Evolutionary conservation across 352 stramenopile species (phyloP).

Genomic region (Phytophthora kernoviae): DNA sequence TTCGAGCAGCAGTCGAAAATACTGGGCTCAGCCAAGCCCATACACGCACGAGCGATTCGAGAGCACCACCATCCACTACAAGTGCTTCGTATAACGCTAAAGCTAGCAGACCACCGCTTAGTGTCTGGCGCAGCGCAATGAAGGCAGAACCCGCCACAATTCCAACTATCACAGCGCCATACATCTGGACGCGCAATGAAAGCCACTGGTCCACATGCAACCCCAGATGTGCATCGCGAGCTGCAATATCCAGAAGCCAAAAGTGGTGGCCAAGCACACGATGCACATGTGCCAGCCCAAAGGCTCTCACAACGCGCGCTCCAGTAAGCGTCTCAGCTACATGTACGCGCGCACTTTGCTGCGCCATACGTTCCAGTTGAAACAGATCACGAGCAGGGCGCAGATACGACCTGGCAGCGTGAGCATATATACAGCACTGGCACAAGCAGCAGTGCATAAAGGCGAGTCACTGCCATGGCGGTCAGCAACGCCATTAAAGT

Average conservation of each 20-base stretch:
- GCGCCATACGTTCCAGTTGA: conserved; percentile 59
- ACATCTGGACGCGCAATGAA: conserved; percentile 62
- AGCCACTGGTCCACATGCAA: conserved; percentile 71
- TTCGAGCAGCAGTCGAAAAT: conserved; percentile 27
- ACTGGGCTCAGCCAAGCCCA: conserved; percentile 59
- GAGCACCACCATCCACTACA: conserved; percentile 82
- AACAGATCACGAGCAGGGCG: conserved; percentile 68
- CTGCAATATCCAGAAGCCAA: conserved; percentile 60
- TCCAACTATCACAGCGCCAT: conserved; percentile 59
- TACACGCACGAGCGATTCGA: conserved; percentile 90
- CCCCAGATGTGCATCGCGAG: conserved; percentile 57
- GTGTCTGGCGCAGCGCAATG: conserved; percentile 40
- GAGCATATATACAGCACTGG: conserved; percentile 88
- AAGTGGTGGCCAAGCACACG: conserved; percentile 68
- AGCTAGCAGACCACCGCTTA: conserved; percentile 80
- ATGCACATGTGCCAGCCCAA: conserved; percentile 60
- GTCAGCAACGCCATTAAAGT: conserved; percentile 86
- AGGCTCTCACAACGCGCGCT: conserved; percentile 67
- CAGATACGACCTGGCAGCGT: conserved; percentile 51
- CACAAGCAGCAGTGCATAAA: conserved; percentile 80
- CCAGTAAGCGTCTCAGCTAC: conserved; percentile 61
- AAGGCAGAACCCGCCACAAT: conserved; percentile 44
- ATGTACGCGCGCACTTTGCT: conserved; percentile 57
- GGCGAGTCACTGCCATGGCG: conserved; percentile 81
- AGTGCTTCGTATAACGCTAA: conserved; percentile 92